Conservation (phyloP, 768 basidiomycete species). For the Cyclocybe aegerita region DNA sequence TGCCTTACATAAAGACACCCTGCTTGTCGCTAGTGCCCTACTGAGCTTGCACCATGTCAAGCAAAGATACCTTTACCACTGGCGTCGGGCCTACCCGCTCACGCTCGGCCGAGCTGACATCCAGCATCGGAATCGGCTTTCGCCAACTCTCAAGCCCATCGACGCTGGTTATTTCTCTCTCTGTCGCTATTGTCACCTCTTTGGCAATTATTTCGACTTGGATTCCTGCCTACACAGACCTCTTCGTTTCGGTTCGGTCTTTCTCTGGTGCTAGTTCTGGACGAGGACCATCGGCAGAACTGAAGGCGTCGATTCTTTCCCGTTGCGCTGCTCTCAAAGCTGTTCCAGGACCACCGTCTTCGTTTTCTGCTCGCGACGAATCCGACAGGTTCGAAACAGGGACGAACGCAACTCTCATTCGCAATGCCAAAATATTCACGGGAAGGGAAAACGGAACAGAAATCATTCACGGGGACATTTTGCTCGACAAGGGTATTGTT, state of each 20-base stretch:
- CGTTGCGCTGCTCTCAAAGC: constrained; percentile 53
- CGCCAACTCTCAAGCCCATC: neutral
- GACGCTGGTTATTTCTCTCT: neutral
- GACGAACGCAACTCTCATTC: constrained; percentile 65
- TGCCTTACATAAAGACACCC: neutral
- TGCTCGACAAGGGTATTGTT: constrained; percentile 67
- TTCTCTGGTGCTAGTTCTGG: neutral
- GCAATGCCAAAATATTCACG: constrained; percentile 69
- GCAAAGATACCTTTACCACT: constrained; percentile 1
- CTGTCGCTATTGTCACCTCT: neutral
- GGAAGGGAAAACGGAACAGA: constrained; percentile 56
- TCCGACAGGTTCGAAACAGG: constrained; percentile 71
- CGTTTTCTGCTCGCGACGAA: constrained; percentile 39
- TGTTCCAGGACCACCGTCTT: constrained; percentile 38
- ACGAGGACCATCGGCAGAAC: neutral
- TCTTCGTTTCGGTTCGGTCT: neutral
- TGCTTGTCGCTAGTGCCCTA: constrained; percentile 5
- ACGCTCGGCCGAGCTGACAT: neutral
- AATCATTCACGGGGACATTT: constrained; percentile 59
- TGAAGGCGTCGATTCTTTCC: constrained; percentile 24
- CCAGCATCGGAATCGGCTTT: neutral
- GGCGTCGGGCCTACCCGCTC: neutral
- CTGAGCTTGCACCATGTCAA: constrained; percentile 20
- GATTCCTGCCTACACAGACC: too few relatives aligned
- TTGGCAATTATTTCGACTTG: neutral